These are phyloP conservation scores for Lepiota venenata DNA, from an alignment of 768 basidiomycete species.

Conservation along the genomic window DNA sequence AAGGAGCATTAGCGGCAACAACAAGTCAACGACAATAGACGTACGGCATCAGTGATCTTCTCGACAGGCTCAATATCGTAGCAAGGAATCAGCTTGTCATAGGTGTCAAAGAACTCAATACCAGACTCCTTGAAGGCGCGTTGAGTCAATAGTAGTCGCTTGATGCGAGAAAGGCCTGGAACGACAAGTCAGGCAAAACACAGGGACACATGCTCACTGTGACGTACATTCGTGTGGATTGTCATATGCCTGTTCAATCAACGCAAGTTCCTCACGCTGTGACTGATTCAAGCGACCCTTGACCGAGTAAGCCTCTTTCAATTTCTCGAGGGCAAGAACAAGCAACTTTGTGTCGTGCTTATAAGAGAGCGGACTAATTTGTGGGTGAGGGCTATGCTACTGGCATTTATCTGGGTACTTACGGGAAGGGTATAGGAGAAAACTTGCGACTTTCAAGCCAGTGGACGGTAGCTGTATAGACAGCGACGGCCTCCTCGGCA, in stretches of 20 bases:
- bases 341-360: slow-evolving; percentile 99
- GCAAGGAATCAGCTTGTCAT: slow-evolving; percentile 97
- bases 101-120: slow-evolving; percentile 96
- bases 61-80: slow-evolving; percentile 99
- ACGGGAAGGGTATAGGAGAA: slow-evolving; percentile 98
- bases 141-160: slow-evolving; percentile 93
- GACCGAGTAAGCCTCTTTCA: slow-evolving; percentile 98
- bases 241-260: slow-evolving; percentile 99
- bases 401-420: slow-evolving; percentile 22
- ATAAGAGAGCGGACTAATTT: slow-evolving; percentile 82
- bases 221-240: slow-evolving; percentile 94
- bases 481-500: slow-evolving; percentile 97
- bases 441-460: slow-evolving; percentile 99
- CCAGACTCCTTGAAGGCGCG: slow-evolving; percentile 98
- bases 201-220: neutral
- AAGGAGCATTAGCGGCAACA: slow-evolving; percentile 13
- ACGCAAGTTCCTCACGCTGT: slow-evolving; percentile 94
- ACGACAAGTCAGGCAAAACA: slow-evolving; percentile 4
- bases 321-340: slow-evolving; percentile 93
- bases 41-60: slow-evolving; percentile 97
- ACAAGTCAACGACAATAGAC: slow-evolving; percentile 22
- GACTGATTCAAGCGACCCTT: slow-evolving; percentile 97
- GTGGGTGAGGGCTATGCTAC: neutral
- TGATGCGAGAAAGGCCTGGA: slow-evolving; percentile 89
- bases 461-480: slow-evolving; percentile 98